Base-by-base conservation (phyloP, 768 basidiomycete species). In the Rhizopogon sp. region DNA sequence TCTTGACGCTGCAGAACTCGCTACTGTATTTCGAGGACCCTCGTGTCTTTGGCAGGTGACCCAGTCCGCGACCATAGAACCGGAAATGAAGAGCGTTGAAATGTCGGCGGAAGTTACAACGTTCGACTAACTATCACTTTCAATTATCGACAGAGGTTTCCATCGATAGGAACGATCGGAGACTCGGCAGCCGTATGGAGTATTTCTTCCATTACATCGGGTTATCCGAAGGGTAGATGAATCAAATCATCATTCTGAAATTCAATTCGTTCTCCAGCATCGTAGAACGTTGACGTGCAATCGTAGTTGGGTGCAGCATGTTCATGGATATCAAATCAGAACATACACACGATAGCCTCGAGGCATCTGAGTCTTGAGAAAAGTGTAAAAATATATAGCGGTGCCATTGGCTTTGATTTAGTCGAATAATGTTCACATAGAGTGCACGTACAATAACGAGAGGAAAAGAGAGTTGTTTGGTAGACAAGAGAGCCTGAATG, bases 91-190 rank as follows among this genome's bases (percentile, higher is more conserved):
- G 55, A 35, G 20, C 44, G 51, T 39, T 46, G 52, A 46, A 42
- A 42, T 46, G 39, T 47, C 56, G 53, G 56, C 42, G 45, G 56
- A 55, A 54, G 44, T 57, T 51, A 35, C 28, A 41, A 17, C n/a
- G 20, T 20, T 43, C 28, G 29, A 22, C 33, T 53, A 43, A 46
- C 52, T 55, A 57, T 49, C 56, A 55, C 43, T 57, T 37, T 58
- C 49, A 33, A 56, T 51, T 47, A 56, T 56, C 47, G 55, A 58
- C 55, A 49, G n/a, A 39, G 50, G 43, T 46, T 33, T 37, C 54
- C 35, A 64, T 66, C 61, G 63, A 63, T 60, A 54, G 63, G 52
- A 45, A 62, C 57, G 49, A 54, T 49, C 42, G 56, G 42, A 39
- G 50, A 10, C 42, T 25, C 50, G 40, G 44, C 45, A 37, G 45